These are phyloP conservation scores for Aurifilum marmelostoma DNA, from an alignment of 2,329 filamentous ascomycete genomes.

Conservation along the genomic window DNA sequence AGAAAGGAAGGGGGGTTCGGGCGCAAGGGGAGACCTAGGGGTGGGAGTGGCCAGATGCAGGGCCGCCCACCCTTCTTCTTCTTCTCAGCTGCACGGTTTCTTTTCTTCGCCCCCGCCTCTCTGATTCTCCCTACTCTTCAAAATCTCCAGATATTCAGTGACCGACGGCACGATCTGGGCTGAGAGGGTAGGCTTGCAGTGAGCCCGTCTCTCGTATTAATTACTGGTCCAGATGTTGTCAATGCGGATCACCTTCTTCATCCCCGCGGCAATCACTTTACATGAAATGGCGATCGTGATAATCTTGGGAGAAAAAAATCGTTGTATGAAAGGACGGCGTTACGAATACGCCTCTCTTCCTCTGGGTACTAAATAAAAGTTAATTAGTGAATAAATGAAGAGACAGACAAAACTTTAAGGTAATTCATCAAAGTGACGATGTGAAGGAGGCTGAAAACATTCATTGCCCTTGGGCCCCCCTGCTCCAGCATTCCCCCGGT, in stretches of 20 bases:
- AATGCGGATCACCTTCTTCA: not conserved
- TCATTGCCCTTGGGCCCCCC: not conserved
- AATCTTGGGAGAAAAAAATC: not conserved
- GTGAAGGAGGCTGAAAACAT: conserved; percentile 22
- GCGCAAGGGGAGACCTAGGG: too few relatives aligned
- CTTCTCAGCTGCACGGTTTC: not conserved
- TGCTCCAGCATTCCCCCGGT: conserved; percentile 11
- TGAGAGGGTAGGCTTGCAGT: not conserved
- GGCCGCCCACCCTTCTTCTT: conserved; percentile 7
- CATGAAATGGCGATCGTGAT: not conserved
- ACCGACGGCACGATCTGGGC: not conserved
- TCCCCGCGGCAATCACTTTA: not conserved
- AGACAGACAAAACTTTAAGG: not conserved
- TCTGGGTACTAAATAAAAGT: not conserved
- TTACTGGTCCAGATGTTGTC: not conserved
- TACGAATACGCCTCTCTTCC: not conserved
- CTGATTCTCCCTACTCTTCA: too few relatives aligned
- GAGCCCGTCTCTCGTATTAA: not conserved
- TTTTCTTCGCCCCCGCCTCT: too few relatives aligned
- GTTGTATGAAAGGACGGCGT: not conserved
- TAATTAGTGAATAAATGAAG: not conserved
- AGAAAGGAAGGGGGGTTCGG: not conserved
- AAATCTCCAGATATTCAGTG: not conserved
- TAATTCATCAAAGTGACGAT: not conserved
- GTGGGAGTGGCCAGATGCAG: not conserved